These are phyloP conservation scores for Pestalotiopsis sp. DNA, from an alignment of 2,329 filamentous ascomycete species.

Conservation along the genomic window DNA sequence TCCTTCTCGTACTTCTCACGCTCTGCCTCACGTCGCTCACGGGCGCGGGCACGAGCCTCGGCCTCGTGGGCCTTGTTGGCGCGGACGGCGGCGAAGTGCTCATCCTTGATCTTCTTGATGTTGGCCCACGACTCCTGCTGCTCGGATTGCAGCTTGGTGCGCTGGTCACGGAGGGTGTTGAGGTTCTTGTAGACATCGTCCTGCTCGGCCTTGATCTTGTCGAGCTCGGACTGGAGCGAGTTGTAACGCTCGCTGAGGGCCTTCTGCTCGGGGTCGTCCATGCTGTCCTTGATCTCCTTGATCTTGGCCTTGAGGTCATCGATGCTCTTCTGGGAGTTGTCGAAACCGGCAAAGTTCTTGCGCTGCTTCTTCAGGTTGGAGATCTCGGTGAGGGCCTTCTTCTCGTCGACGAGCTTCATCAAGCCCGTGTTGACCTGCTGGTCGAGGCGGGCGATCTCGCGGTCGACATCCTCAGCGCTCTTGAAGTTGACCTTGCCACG, in stretches of 20 bases:
- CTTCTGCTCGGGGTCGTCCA: constrained; percentile 91
- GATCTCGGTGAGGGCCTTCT: constrained; percentile 86
- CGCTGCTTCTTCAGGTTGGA: constrained; percentile 82
- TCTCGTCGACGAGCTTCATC: constrained; percentile 97
- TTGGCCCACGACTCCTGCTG: constrained; percentile 84
- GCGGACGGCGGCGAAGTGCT: constrained; percentile 80
- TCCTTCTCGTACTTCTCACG: constrained; percentile 72
- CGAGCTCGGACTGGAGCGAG: constrained; percentile 83
- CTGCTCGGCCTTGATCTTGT: constrained; percentile 88
- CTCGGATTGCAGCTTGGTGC: constrained; percentile 78
- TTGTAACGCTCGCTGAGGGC: constrained; percentile 86
- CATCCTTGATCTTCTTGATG: constrained; percentile 87
- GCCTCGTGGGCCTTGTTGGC: constrained; percentile 84
- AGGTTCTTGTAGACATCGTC: constrained; percentile 89
- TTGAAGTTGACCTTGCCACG: constrained; percentile 83
- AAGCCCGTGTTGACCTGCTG: constrained; percentile 84
- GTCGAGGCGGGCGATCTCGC: constrained; percentile 78
- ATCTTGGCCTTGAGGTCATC: constrained; percentile 86
- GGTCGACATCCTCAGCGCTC: constrained; percentile 84
- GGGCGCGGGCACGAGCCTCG: constrained; percentile 74
- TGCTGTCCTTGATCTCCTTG: constrained; percentile 81
- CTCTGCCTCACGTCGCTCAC: constrained; percentile 82
- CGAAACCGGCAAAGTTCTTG: constrained; percentile 87
- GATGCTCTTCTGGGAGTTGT: constrained; percentile 85
- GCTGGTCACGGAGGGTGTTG: constrained; percentile 81